phyloP scores from a whole-genome alignment of 2,329 filamentous ascomycete species.

The Ophiocordyceps camponoti-saundersi region DNA sequence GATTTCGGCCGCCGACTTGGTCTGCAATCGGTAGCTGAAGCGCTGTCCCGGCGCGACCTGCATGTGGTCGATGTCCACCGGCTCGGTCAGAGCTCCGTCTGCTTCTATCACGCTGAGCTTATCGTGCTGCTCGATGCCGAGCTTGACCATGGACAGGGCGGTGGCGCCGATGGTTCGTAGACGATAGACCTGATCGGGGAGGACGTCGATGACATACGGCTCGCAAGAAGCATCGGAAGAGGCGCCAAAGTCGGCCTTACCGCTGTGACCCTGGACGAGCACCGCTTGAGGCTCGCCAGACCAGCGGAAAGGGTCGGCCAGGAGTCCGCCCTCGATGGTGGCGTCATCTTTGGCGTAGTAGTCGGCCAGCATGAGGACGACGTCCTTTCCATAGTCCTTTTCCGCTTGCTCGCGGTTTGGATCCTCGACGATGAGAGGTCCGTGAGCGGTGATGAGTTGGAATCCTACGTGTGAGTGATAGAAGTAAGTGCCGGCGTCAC shows the following conservation, averaged over 20 bases:
- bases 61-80: slow-evolving; percentile 26
- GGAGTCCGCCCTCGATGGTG: slow-evolving; percentile 30
- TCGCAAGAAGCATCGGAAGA: slow-evolving; percentile 4
- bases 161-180: slow-evolving; percentile 41
- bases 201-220: slow-evolving; percentile 35
- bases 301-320: slow-evolving; percentile 33
- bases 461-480: slow-evolving; percentile 51
- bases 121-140: slow-evolving; percentile 39
- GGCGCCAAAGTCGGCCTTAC: not conserved
- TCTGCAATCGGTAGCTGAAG: slow-evolving; percentile 37
- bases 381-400: slow-evolving; percentile 45
- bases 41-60: slow-evolving; percentile 42
- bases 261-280: slow-evolving; percentile 4
- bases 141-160: slow-evolving; percentile 33
- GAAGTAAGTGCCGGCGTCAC: slow-evolving; percentile 45
- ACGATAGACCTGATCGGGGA: slow-evolving; percentile 42
- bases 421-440: slow-evolving; percentile 40
- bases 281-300: slow-evolving; percentile 33
- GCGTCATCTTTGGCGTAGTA: slow-evolving; percentile 37
- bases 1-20: slow-evolving; percentile 31
- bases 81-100: slow-evolving; percentile 37
- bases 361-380: slow-evolving; percentile 36
- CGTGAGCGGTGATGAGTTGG: slow-evolving; percentile 39
- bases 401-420: slow-evolving; percentile 26
- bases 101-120: slow-evolving; percentile 41